Evolutionary conservation across 2,329 filamentous ascomycete genomes (phyloP), one percentile per base, ranked within the genome.

Genomic region (Microcyclospora pomicola): DNA sequence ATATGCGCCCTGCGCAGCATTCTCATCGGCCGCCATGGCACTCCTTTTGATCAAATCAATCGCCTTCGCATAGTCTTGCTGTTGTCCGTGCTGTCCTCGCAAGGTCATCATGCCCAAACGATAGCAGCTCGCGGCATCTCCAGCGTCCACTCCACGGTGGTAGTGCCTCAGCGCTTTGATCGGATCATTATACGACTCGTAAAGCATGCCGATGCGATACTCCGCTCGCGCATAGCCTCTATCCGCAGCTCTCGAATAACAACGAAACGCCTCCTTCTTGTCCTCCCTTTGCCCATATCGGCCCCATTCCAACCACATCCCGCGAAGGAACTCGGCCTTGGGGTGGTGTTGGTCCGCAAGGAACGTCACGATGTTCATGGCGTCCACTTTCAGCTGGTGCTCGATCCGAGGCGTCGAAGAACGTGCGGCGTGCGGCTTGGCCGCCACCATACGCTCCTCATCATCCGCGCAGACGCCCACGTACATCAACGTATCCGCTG

Each of bases 181-280:
- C 42, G 86, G 80, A 54, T 98, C 88, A 55, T 93, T 93, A 4
- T 86, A 88, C 58, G 82, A 86, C 63, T 98, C 91, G 58, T 87
- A 96, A 40, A 95, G 81, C 88, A 96, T 98, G 45, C 91, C 91
- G 64, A 98, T 93, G 34, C 91, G 77, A 60, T 98, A 98, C 60
- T 96, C 85, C 14, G 91, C 87, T 50, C 91, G 73, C 15, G 80
- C 76, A 62, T 87, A 93, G 41, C 85, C 85, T 50, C 83, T 78
- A 50, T 87, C 81, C 24, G 85, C 81, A n/a, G 91, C 83, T 51
- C 80, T 72, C 44, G 78, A 77, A 63, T 96, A 98, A 52, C 81
- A 82, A 43, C 77, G 65, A 58, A 92, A 96, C 6, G 91, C 88
- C 63, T 95, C 88, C 53, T 88, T 87, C 65, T 93, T 94, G 66